phyloP scores from a whole-genome alignment of 805 yeast species.

The Starmerella scarabaei region DNA sequence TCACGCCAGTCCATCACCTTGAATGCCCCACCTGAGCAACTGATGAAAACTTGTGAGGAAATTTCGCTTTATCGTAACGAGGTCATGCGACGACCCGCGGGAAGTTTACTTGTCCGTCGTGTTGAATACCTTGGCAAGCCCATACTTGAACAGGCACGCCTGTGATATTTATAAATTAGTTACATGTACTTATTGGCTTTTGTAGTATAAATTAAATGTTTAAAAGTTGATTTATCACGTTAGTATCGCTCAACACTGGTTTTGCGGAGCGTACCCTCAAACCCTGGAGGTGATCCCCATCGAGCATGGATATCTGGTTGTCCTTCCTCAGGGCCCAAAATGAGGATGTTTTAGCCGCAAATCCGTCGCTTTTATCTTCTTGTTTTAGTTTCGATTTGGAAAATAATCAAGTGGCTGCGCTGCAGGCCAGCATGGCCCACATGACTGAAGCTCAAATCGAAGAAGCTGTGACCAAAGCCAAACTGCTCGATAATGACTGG shows the following conservation, averaged over 20 bases:
- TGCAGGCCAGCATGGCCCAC: constrained; percentile 28
- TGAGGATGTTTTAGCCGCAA: constrained; percentile 6
- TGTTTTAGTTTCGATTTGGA: constrained; percentile 25
- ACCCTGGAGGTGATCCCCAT: background rate
- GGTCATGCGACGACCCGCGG: constrained; percentile 12
- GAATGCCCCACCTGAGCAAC: background rate
- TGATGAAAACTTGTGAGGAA: constrained; percentile 25
- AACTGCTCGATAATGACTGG: constrained; percentile 29
- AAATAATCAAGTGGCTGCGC: constrained; percentile 28
- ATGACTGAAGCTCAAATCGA: constrained; percentile 16
- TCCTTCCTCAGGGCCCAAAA: constrained; percentile 1
- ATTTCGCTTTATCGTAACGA: constrained; percentile 29
- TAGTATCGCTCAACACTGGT: too few species aligned
- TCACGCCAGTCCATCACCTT: constrained; percentile 5
- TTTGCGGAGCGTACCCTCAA: too few species aligned
- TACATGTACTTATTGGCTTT: background rate
- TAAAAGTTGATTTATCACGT: too few species aligned
- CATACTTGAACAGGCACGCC: constrained; percentile 2
- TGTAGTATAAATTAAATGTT: too few species aligned
- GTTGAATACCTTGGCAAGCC: constrained; percentile 8
- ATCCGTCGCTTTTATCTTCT: constrained; percentile 13
- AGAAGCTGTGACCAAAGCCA: constrained; percentile 22
- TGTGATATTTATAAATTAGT: background rate
- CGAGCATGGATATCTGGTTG: constrained; percentile 14
- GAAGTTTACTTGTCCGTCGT: constrained; percentile 4